Evolutionary conservation across 2,329 filamentous ascomycete genomes (phyloP), one percentile per base, ranked within the genome.

Genomic region (Arthrinium phaeospermum): DNA sequence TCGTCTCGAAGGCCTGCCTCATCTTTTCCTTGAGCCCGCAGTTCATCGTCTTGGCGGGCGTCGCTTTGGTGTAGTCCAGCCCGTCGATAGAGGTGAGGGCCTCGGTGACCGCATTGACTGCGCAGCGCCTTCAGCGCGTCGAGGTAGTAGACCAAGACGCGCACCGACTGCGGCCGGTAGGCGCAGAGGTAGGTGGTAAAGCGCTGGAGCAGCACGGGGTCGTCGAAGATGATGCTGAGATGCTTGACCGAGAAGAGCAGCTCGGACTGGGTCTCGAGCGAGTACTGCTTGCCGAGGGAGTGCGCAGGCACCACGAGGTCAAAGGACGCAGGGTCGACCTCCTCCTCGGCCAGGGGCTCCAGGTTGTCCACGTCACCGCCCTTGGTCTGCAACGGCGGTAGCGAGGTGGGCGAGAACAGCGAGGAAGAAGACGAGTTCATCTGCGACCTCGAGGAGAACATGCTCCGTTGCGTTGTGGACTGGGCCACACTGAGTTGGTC

Each of bases 61-160:
- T 80, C 4, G 85, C 82, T 0, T 85, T 79, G 0, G 88, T 90
- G 72, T 92, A 92, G 1, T 87, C 86, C 45, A 89, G 82, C 0
- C 85, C 88, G 5, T 85, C 80, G 19, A 93, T 86, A 0, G 86
- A 85, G 41, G 89, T 85, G 12, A 93, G 83, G 1, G 90, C 86
- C 73, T 89, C 87, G 1, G 90, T 87, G 47, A 94, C 86, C 0
- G 91, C 89, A 79, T 95, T 94, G 27, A 91, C 88, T n/a, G n/a
- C n/a, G n/a, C n/a, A 94, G 81, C 0, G 92, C 92, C 78, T 95
- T 95, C 72, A 91, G 80, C 0, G 91, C 88, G 76, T 94, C 91
- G 1, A 94, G 85, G 75, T 94, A 94, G 82, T 94, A 93, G 37
- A 91, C 88, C 19, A 95, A 82, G 10, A 93, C 82, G 0, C 91